Percentiles rank a stretch among this genome's conserved stretches.
Evolutionary conservation across 1,139 yeast species (phyloP).

Genomic region (Geotrichum citri-aurantii): DNA sequence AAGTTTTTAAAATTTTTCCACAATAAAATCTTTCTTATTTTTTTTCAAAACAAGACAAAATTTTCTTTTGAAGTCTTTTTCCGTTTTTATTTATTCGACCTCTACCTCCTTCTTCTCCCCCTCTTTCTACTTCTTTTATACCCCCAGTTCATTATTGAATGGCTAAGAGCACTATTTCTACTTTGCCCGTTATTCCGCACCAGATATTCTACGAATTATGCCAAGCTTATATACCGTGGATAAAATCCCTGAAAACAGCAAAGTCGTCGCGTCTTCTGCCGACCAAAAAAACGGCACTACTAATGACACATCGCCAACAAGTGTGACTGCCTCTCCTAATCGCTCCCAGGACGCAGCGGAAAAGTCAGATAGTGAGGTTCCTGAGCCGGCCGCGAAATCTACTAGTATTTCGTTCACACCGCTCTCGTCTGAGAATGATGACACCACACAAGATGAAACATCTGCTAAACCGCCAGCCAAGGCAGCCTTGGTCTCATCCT

Average conservation of each 20-base stretch:
- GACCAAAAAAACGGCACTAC: background rate
- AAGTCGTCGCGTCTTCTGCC: background rate
- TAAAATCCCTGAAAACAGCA: background rate
- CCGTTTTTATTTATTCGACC: background rate
- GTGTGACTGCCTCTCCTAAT: background rate
- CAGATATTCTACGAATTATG: background rate
- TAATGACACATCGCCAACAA: background rate
- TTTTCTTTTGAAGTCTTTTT: background rate
- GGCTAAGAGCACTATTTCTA: background rate
- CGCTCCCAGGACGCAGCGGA: background rate
- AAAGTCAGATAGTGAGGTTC: background rate
- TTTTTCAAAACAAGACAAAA: background rate
- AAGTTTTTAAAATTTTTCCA: background rate
- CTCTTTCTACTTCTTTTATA: background rate
- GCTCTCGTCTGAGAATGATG: background rate
- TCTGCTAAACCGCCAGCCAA: background rate
- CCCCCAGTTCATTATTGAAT: background rate
- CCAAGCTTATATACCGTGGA: background rate
- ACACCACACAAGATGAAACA: background rate
- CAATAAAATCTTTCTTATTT: background rate
- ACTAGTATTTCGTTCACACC: background rate
- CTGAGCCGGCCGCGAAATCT: background rate
- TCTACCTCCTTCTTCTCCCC: background rate
- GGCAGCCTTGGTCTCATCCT: background rate
- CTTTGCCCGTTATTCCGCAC: background rate